Percentiles rank a stretch among this genome's conserved stretches.
Conservation (phyloP, 106 monocot species). For the Amphibolis antarctica region DNA sequence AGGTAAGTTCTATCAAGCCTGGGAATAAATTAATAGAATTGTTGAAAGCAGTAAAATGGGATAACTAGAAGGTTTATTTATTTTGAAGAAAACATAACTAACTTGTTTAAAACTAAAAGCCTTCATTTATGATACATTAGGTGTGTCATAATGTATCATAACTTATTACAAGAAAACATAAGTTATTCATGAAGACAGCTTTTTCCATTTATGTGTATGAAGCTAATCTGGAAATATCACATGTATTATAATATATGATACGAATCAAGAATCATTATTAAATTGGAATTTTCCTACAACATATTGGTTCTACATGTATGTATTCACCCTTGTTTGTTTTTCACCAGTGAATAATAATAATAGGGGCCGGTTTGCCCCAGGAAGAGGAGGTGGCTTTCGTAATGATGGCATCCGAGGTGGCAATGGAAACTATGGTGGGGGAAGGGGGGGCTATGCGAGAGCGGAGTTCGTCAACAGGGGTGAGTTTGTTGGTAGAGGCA, state of each 20-base stretch:
- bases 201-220: no score
- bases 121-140: no score
- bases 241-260: no score
- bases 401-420: constrained; percentile 33
- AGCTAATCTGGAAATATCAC: no score
- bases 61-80: not conserved
- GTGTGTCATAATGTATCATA: no score
- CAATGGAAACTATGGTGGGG: constrained; percentile 22
- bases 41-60: not conserved
- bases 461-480: constrained; percentile 29
- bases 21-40: no score
- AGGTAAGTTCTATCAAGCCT: not conserved
- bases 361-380: constrained; percentile 36
- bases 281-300: no score
- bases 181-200: no score
- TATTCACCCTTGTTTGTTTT: no score
- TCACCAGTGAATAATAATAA: constrained; percentile 6
- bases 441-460: constrained; percentile 37
- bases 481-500: constrained; percentile 32
- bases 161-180: no score
- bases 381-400: constrained; percentile 40
- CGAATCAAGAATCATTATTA: no score
- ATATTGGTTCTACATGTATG: not conserved
- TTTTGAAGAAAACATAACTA: not conserved
- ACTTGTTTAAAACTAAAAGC: no score